These are phyloP conservation scores for Amauroascus niger DNA, from an alignment of 2,329 filamentous ascomycete species.

Conservation along the genomic window DNA sequence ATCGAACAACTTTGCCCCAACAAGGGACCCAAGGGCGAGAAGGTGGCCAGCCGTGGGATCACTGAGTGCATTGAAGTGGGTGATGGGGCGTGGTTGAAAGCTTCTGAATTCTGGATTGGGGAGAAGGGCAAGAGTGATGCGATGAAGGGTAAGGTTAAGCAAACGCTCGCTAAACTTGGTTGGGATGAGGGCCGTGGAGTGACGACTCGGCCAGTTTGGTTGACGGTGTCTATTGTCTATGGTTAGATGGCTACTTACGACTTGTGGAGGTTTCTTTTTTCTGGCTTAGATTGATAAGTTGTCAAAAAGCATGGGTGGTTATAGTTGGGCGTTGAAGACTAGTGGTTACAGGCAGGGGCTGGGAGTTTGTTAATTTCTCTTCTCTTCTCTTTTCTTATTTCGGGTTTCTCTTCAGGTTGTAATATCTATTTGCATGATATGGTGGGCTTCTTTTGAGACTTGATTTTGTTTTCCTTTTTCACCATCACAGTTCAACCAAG, in stretches of 20 bases:
- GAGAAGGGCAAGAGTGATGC: slow-evolving; percentile 12
- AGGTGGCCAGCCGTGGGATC: slow-evolving; percentile 43
- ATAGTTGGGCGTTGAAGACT: too few relatives aligned
- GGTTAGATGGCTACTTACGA: neutral
- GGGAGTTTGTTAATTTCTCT: too few relatives aligned
- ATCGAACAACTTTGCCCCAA: slow-evolving; percentile 50
- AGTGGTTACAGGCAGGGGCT: too few relatives aligned
- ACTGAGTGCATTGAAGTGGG: slow-evolving; percentile 46
- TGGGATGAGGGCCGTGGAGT: slow-evolving; percentile 43
- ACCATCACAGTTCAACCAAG: too few relatives aligned
- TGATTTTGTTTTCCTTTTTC: too few relatives aligned
- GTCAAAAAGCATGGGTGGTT: too few relatives aligned
- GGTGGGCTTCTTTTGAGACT: too few relatives aligned
- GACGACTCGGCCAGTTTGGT: slow-evolving; percentile 20
- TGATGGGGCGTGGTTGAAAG: slow-evolving; percentile 52
- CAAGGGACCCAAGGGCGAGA: slow-evolving; percentile 31
- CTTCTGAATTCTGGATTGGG: slow-evolving; percentile 44
- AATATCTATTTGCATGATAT: too few relatives aligned
- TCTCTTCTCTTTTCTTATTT: too few relatives aligned
- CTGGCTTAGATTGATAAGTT: too few relatives aligned
- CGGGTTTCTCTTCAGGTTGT: too few relatives aligned
- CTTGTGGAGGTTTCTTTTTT: neutral
- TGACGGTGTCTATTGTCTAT: slow-evolving; percentile 5
- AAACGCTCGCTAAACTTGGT: slow-evolving; percentile 48
- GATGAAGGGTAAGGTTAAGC: slow-evolving; percentile 38